Percentiles rank a stretch among this genome's conserved stretches.
These are phyloP conservation scores for Avena eriantha DNA, from an alignment of 176 grass and related monocot species.

Conservation along the genomic window DNA sequence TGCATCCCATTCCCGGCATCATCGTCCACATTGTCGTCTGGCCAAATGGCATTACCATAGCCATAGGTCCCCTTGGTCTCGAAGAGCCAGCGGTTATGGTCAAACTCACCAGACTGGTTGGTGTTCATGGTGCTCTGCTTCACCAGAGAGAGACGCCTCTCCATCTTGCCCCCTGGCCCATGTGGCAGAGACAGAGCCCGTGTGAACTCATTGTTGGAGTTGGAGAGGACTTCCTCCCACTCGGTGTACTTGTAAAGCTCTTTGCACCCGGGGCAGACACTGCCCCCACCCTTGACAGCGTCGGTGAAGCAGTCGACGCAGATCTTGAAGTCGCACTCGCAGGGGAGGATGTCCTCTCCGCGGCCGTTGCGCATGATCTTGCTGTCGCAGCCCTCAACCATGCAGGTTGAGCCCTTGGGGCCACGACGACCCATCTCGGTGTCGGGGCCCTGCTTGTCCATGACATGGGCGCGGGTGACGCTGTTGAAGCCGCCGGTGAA, in stretches of 20 bases:
- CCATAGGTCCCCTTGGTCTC: conserved; percentile 99
- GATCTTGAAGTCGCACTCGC: conserved; percentile 96
- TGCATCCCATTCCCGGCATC: conserved; percentile 45
- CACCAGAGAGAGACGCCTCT: conserved; percentile 64
- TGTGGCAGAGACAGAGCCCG: conserved; percentile 68
- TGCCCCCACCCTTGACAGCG: conserved; percentile 65
- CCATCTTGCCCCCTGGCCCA: conserved; percentile 48
- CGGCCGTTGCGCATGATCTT: conserved; percentile 66
- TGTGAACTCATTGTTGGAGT: conserved; percentile 40
- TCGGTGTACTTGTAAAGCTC: conserved; percentile 85
- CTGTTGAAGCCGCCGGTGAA: conserved; percentile 98
- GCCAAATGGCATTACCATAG: conserved; percentile 96
- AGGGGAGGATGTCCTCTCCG: conserved; percentile 68
- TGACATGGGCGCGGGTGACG: conserved; percentile 78
- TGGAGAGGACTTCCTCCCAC: conserved; percentile 66
- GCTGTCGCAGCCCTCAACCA: conserved; percentile 69
- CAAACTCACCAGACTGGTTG: conserved; percentile 73
- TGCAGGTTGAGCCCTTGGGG: conserved; percentile 52
- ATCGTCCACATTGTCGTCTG: conserved; percentile 65
- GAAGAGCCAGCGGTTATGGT: conserved; percentile 96
- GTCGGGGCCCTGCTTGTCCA: conserved; percentile 53
- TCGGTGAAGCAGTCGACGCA: conserved; percentile 93
- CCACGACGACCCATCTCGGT: conserved; percentile 34
- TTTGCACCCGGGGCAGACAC: conserved; percentile 84
- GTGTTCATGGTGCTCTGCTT: conserved; percentile 46